Evolutionary conservation across 257 asterid genomes (phyloP).

Genomic region (Orobanche coerulescens): DNA sequence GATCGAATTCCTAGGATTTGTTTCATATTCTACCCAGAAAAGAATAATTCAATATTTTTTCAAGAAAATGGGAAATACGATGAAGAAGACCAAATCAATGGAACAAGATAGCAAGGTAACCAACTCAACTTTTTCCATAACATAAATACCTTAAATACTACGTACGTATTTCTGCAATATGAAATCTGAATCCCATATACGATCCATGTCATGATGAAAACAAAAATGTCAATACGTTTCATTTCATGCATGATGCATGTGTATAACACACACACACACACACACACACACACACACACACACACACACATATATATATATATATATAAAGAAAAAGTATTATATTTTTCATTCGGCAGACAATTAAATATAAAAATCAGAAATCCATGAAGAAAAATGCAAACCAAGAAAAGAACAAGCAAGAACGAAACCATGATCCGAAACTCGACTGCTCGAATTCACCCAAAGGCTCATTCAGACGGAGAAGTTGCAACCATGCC

Average conservation of each 20-base stretch:
- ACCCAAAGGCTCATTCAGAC: background rate
- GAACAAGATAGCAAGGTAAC: constrained; percentile 23
- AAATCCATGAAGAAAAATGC: constrained; percentile 1
- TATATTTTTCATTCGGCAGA: constrained; percentile 23
- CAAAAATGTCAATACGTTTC: too few relatives aligned
- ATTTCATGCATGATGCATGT: background rate
- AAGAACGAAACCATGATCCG: background rate
- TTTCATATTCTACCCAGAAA: constrained; percentile 30
- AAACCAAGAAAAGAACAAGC: background rate
- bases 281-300: too few relatives aligned
- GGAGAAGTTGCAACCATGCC: constrained; percentile 16
- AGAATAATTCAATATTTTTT: constrained; percentile 16
- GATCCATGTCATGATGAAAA: background rate
- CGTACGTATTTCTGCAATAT: too few relatives aligned
- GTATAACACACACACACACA: too few relatives aligned
- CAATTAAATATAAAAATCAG: background rate
- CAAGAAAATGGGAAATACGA: constrained; percentile 21
- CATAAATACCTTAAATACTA: too few relatives aligned
- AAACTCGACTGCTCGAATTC: background rate
- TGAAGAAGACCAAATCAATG: constrained; percentile 29
- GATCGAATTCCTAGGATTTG: constrained; percentile 35
- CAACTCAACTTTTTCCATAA: too few relatives aligned
- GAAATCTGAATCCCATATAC: too few relatives aligned
- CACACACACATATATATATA: too few relatives aligned
- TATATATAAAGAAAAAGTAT: too few relatives aligned